Conservation (phyloP, 768 basidiomycete genomes). For the Tubosaeta sp. region DNA sequence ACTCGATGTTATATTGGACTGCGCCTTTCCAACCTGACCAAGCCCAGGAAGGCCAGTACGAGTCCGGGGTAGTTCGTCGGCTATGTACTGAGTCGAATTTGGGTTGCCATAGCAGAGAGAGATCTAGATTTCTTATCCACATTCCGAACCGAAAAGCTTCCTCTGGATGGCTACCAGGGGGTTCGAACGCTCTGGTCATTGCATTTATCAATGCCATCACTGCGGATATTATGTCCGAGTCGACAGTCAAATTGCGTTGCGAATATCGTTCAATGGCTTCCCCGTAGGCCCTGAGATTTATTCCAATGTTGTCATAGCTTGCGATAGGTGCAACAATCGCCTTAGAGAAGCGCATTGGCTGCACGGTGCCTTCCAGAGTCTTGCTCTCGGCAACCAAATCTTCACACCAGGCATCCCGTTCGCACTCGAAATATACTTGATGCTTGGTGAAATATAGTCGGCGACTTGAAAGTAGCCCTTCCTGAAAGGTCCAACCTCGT, state of each 20-base stretch:
- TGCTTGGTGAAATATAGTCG: constrained; percentile 19
- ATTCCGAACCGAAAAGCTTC: constrained; percentile 11
- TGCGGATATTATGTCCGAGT: constrained; percentile 14
- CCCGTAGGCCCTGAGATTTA: constrained; percentile 5
- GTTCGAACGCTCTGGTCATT: background rate
- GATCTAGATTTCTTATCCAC: constrained; percentile 12
- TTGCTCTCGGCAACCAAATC: constrained; percentile 19
- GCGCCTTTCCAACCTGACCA: constrained; percentile 26
- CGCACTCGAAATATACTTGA: constrained; percentile 22
- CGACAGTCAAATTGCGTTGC: constrained; percentile 8
- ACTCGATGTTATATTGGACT: constrained; percentile 4
- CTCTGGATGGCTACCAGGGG: background rate
- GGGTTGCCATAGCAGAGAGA: constrained; percentile 22
- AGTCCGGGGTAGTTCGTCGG: constrained; percentile 3
- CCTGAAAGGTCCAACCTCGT: constrained; percentile 25
- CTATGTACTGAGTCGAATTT: constrained; percentile 4
- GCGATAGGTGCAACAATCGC: background rate
- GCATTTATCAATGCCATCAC: constrained; percentile 7
- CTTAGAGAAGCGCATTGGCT: constrained; percentile 6
- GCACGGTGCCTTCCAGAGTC: background rate
- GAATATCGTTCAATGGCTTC: constrained; percentile 10
- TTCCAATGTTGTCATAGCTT: background rate
- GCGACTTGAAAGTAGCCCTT: constrained; percentile 17
- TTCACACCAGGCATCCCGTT: constrained; percentile 19
- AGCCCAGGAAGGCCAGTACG: constrained; percentile 22